Evolutionary conservation across 805 yeast species (phyloP), one percentile per base, ranked within the genome.

Genomic region (Brettanomyces bruxellensis): DNA sequence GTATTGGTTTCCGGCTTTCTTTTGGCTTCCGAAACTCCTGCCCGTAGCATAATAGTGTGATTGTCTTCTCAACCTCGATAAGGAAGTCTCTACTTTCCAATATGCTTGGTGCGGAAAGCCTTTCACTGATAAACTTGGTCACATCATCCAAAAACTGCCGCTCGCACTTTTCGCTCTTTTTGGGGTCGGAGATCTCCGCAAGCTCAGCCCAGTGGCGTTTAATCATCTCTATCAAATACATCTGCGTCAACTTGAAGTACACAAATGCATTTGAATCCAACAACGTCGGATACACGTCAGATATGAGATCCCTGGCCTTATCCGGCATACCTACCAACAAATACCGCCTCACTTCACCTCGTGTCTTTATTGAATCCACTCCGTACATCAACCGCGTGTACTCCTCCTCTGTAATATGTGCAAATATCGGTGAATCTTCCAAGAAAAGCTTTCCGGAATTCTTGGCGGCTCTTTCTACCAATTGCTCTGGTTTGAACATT

Each of bases 141-240:
- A 83, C 71, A 13, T 64, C 69, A 46, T 74, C 62, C 38, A 83
- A 69, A 51, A 83, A 83, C 25, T 62, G 58, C 46, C 71, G 68
- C 36, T 77, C 78, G 40, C 62, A 61, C 13, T 47, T 60, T 3
- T 48, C 55, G 14, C 38, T 35, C 23, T 35, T 18, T 49, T 13
- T 55, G 35, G 61, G 53, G 11, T 57, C 50, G 22, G 55, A 53
- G 43, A 30, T 12, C 4, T 24, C 32, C n/a, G 9, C 11, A 28
- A 28, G 36, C 2, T 12, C 25, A 5, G 39, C 18, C 9, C 70
- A 66, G 39, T 79, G 78, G n/a, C 59, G 59, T 36, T 91, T 66
- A 35, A 89, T 87, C 78, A 85, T 79, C 62, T 90, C 96, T 35
- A 88, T 81, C 52, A 90, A 68, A 55, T 83, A 83, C 51, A 88